These are phyloP conservation scores for Fusarium guadeloupense DNA, from an alignment of 2,329 filamentous ascomycete genomes.

Conservation along the genomic window DNA sequence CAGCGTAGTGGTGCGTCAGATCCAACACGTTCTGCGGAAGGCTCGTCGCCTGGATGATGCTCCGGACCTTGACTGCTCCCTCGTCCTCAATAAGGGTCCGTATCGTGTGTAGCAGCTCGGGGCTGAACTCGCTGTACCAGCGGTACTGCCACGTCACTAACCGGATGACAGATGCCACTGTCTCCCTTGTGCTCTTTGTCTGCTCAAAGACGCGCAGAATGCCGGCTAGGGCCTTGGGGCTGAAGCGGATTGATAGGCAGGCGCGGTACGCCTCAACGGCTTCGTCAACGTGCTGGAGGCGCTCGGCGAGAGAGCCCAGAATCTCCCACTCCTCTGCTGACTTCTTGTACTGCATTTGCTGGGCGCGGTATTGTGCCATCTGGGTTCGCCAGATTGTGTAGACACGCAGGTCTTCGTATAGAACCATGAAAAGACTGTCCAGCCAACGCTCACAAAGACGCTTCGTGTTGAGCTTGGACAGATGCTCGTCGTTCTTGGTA, in stretches of 20 bases:
- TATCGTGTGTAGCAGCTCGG: slow-evolving; percentile 85
- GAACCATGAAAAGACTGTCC: slow-evolving; percentile 98
- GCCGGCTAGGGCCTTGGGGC: slow-evolving; percentile 88
- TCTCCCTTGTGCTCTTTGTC: slow-evolving; percentile 80
- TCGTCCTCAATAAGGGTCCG: slow-evolving; percentile 96
- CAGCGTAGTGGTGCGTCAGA: slow-evolving; percentile 94
- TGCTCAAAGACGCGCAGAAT: slow-evolving; percentile 83
- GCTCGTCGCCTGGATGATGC: slow-evolving; percentile 95
- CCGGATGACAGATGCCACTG: slow-evolving; percentile 85
- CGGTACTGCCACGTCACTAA: slow-evolving; percentile 98
- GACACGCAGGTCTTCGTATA: slow-evolving; percentile 96
- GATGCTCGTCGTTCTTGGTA: slow-evolving; percentile 73
- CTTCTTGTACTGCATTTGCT: slow-evolving; percentile 96
- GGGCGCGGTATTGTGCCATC: slow-evolving; percentile 92
- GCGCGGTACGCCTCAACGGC: slow-evolving; percentile 92
- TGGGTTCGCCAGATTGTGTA: slow-evolving; percentile 99
- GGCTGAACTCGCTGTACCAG: slow-evolving; percentile 99
- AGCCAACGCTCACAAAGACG: slow-evolving; percentile 97
- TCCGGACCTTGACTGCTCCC: slow-evolving; percentile 95
- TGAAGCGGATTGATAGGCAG: slow-evolving; percentile 88
- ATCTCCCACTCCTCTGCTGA: slow-evolving; percentile 99
- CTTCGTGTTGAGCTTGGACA: slow-evolving; percentile 96
- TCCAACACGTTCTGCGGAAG: slow-evolving; percentile 93
- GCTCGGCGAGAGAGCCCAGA: slow-evolving; percentile 88
- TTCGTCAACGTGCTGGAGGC: slow-evolving; percentile 91